Conservation (phyloP, 306 rosid genomes). For the Prunus armeniaca region DNA sequence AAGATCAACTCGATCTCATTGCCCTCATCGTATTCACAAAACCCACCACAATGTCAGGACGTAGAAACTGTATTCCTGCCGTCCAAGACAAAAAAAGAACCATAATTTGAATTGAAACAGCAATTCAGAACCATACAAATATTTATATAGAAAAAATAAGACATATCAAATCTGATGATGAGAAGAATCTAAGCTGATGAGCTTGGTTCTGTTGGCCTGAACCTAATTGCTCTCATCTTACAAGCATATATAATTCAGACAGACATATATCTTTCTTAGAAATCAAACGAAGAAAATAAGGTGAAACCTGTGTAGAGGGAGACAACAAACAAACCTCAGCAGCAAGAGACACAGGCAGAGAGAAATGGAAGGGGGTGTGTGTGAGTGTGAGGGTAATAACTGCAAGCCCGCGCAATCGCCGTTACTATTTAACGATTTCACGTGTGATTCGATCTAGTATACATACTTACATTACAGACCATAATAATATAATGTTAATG, state of each 20-base stretch:
- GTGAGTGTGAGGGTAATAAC: constrained; percentile 39
- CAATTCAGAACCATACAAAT: too few species aligned
- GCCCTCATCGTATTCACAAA: constrained; percentile 11
- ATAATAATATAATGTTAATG: not conserved
- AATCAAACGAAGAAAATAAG: not conserved
- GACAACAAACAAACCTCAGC: too few species aligned
- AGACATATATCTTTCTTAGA: too few species aligned
- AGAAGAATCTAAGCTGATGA: not conserved
- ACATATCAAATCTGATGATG: constrained; percentile 30
- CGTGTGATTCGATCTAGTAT: constrained; percentile 28
- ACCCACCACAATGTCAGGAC: constrained; percentile 11
- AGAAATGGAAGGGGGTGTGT: not conserved
- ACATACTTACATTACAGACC: not conserved
- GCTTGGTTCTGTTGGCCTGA: constrained; percentile 2
- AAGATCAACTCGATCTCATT: constrained; percentile 21
- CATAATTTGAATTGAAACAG: too few species aligned
- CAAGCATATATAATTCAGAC: not conserved
- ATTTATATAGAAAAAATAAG: too few species aligned
- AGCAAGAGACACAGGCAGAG: constrained; percentile 17
- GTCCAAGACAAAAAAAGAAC: too few species aligned
- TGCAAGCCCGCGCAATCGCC: constrained; percentile 52
- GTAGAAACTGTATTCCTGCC: not conserved
- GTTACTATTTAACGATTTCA: constrained; percentile 60
- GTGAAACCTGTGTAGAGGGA: not conserved
- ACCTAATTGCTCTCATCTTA: not conserved